A percentile compares a stretch with the other conserved stretches of the same genome.
Evolutionary conservation across 352 stramenopile species (phyloP).

Genomic region (Phytophthora sojae): DNA sequence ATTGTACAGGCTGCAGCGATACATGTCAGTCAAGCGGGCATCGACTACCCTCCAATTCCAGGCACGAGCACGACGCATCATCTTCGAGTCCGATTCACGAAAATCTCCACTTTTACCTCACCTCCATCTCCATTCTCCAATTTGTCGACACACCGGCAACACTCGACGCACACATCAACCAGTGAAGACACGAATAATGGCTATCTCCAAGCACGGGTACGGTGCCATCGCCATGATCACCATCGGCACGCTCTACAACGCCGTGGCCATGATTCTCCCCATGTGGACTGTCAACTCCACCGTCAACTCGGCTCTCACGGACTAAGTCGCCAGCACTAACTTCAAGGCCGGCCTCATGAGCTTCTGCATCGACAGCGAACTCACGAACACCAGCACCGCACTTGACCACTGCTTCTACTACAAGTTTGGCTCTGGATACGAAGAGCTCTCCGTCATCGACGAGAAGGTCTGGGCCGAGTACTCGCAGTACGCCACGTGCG

Average conservation of each 20-base stretch:
- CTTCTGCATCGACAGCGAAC: conserved; percentile 59
- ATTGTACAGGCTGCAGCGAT: no score
- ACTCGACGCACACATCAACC: neutral
- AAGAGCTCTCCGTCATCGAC: conserved; percentile 43
- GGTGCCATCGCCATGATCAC: conserved; percentile 26
- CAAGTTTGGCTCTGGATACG: conserved; percentile 54
- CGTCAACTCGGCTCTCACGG: conserved; percentile 25
- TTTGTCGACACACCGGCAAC: neutral
- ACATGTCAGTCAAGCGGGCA: no score
- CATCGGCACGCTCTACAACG: conserved; percentile 30
- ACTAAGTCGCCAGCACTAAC: conserved; percentile 24
- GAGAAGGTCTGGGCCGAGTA: conserved; percentile 51
- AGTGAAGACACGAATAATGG: neutral
- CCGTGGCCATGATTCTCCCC: conserved; percentile 19
- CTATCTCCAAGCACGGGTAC: conserved; percentile 24
- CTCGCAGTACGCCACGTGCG: conserved; percentile 52
- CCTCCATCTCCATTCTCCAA: neutral
- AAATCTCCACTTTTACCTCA: no score
- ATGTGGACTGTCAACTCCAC: conserved; percentile 26
- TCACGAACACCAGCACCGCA: conserved; percentile 40
- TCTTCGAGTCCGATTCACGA: no score
- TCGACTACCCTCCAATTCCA: no score
- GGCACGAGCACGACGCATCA: no score
- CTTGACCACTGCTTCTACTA: conserved; percentile 77
- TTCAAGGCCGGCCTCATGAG: conserved; percentile 31